Evolutionary conservation across 306 rosid genomes (phyloP).

Genomic region (Sicyos baderoa): DNA sequence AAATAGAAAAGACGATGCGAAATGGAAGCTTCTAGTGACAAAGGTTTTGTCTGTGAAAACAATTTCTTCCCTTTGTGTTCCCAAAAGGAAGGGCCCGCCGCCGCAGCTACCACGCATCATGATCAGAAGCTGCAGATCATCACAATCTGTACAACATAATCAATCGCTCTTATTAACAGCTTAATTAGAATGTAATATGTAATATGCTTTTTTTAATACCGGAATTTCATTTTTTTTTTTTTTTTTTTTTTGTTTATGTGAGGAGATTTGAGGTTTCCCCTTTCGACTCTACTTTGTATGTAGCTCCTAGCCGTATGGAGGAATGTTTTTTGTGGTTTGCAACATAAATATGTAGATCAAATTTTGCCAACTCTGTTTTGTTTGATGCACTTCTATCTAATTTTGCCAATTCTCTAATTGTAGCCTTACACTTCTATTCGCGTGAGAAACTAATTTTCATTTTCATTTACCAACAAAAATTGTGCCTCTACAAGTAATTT

Average conservation of each 20-base stretch:
- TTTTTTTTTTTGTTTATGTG: background rate
- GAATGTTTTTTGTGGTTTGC: background rate
- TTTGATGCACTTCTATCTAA: no score
- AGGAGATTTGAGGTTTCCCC: background rate
- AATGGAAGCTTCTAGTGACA: constrained; percentile 41
- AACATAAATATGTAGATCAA: background rate
- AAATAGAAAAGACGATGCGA: constrained; percentile 30
- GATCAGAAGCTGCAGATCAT: background rate
- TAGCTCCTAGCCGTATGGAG: background rate
- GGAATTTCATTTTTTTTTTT: background rate
- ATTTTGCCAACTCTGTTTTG: no score
- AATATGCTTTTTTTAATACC: no score
- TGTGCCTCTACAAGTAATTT: no score
- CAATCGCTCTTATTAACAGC: background rate
- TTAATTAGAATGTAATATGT: background rate
- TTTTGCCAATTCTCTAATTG: no score
- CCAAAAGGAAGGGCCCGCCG: constrained; percentile 7
- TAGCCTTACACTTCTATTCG: no score
- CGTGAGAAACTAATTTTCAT: no score
- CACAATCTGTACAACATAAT: background rate
- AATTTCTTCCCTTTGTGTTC: background rate
- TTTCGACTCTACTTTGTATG: background rate
- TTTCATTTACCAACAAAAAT: no score
- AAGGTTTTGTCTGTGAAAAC: constrained; percentile 32
- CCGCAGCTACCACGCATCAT: background rate